phyloP scores from a whole-genome alignment of 2,329 filamentous ascomycete genomes.

The Aspergillus costaricaensis region DNA sequence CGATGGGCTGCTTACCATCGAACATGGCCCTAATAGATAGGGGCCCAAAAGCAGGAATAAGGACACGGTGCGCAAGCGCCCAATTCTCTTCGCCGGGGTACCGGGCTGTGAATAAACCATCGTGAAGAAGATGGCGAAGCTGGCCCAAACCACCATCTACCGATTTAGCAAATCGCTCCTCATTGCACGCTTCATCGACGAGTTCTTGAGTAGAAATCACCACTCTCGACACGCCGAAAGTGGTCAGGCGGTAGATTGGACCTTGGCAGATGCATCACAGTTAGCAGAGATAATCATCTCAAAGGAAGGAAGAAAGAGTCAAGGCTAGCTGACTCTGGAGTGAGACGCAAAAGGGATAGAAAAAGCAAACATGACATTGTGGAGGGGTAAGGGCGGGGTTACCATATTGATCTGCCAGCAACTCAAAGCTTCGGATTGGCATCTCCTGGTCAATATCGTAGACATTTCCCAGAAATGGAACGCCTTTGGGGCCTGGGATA shows the following conservation, averaged over 20 bases:
- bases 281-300: neutral
- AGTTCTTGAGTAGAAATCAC: slow-evolving; percentile 57
- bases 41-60: slow-evolving; percentile 53
- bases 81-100: slow-evolving; percentile 56
- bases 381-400: slow-evolving; percentile 19
- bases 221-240: slow-evolving; percentile 51
- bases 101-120: slow-evolving; percentile 66
- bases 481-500: slow-evolving; percentile 66
- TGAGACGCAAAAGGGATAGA: too few species aligned
- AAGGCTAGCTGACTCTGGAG: neutral
- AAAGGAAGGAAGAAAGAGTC: neutral
- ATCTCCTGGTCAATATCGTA: slow-evolving; percentile 63
- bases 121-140: slow-evolving; percentile 62
- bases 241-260: slow-evolving; percentile 59
- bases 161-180: slow-evolving; percentile 64
- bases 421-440: slow-evolving; percentile 56
- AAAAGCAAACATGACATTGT: neutral
- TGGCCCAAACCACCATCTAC: slow-evolving; percentile 54
- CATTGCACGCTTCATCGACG: slow-evolving; percentile 65
- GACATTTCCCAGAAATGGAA: slow-evolving; percentile 68
- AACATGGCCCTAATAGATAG: slow-evolving; percentile 49
- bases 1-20: slow-evolving; percentile 28
- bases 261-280: slow-evolving; percentile 39
- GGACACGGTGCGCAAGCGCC: slow-evolving; percentile 60
- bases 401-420: slow-evolving; percentile 68